Base-by-base conservation (phyloP, 345 rosid species). In the Salix arbutifolia region DNA sequence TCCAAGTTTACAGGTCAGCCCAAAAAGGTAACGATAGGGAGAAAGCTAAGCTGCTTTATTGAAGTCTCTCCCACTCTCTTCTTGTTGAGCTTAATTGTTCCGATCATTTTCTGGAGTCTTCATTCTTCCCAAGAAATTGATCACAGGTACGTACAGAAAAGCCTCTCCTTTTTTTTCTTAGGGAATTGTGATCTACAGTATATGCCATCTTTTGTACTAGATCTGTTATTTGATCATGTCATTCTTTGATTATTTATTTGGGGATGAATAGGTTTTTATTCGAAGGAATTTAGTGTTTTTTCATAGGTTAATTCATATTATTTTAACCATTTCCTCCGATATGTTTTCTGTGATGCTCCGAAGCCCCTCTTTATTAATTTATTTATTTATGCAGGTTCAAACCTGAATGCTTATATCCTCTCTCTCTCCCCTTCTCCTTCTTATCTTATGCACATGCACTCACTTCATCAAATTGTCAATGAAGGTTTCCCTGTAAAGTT, bases 1-100 rank as follows among this genome's bases (percentile, higher is more conserved):
- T 44, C 30, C 23, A 2, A 5, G 28, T 72, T 67, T 25, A 73
- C 90, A 87, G 81, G 87, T 85, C 86, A 80, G 74, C 80, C 16
- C 56, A 69, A 71, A 74, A 79, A 76, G 74, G 48, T 1, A 0
- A 40, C 23, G 9, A 14, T 58, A 67, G 12, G 53, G 70, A 48
- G 58, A 52, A 52, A 52, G n/a, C n/a, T 19, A 19, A 52, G 23
- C 23, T 12, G 50, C 50, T 46, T 46, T 46, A 46, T 46, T 46
- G 14, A 46, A 46, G 50, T 14, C 18, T 3, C 50, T 1, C 50
- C 50, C 50, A 14, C 50, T 46, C 50, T 46, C 50, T 14, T 46
- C 50, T 14, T 14, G 50, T 14, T 46, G 50, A 46, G 50, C 50
- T 46, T 46, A 46, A 46, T 46, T 46, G 14, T 46, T 46, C 50